Percentiles rank a stretch among this genome's conserved stretches.
Evolutionary conservation across 805 yeast species (phyloP).

Genomic region (Vanderwaltozyma verrucispora): DNA sequence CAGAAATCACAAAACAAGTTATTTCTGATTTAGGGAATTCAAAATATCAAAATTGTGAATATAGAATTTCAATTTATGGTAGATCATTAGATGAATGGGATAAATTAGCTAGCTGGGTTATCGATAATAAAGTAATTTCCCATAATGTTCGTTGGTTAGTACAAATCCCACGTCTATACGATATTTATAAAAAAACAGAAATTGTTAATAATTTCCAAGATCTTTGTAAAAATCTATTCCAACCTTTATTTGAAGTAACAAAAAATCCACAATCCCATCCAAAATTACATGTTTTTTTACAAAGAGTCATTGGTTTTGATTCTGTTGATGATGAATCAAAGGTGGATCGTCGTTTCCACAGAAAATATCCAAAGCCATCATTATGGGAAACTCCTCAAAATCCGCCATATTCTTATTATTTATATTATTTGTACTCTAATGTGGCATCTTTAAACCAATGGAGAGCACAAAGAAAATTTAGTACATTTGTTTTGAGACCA

Average conservation of each 20-base stretch:
- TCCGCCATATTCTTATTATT: constrained; percentile 96
- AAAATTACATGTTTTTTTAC: constrained; percentile 78
- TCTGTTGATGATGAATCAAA: constrained; percentile 98
- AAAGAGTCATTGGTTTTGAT: constrained; percentile 94
- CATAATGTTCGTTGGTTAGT: constrained; percentile 96
- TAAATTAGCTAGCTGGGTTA: constrained; percentile 87
- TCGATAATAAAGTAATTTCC: constrained; percentile 82
- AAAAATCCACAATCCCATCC: constrained; percentile 80
- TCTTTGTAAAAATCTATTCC: constrained; percentile 65
- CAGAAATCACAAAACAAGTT: constrained; percentile 90
- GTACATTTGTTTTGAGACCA: constrained; percentile 90
- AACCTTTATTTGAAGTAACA: constrained; percentile 86
- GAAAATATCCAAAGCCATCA: constrained; percentile 76
- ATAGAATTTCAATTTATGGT: constrained; percentile 91
- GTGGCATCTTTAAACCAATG: constrained; percentile 77
- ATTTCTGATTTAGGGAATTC: constrained; percentile 89
- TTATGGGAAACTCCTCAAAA: constrained; percentile 69
- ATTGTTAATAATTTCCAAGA: constrained; percentile 65
- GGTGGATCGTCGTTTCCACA: constrained; percentile 70
- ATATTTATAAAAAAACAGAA: constrained; percentile 70
- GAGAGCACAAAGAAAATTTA: constrained; percentile 65
- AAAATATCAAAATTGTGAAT: constrained; percentile 95
- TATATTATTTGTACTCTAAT: constrained; percentile 83
- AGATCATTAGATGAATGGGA: constrained; percentile 90
- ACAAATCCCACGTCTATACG: constrained; percentile 91